Evolutionary conservation across 2,329 filamentous ascomycete species (phyloP).

Genomic region (Pyrenophora teres): DNA sequence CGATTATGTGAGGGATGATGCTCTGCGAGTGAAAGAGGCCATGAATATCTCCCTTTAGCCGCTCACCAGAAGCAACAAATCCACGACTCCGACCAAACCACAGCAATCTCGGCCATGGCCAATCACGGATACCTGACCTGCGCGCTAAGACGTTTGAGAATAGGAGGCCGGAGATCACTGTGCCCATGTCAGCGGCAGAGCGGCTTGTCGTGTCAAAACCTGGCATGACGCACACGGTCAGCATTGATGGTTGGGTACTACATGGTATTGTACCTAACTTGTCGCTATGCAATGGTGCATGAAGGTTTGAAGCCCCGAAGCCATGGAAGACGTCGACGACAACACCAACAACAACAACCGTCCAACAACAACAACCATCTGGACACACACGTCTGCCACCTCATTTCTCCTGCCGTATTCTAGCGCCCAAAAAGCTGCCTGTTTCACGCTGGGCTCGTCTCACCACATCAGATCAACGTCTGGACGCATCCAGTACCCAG

Average conservation of each 20-base stretch:
- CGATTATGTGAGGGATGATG: constrained; percentile 5
- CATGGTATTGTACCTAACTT: neutral
- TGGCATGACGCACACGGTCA: constrained; percentile 8
- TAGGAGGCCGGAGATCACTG: constrained; percentile 13
- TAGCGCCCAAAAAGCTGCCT: constrained; percentile 1
- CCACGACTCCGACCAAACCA: constrained; percentile 15
- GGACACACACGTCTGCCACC: neutral
- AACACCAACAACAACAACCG: no score
- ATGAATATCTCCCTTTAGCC: constrained; percentile 2
- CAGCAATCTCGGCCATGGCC: constrained; percentile 19
- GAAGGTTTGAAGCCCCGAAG: no score
- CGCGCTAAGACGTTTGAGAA: constrained; percentile 17
- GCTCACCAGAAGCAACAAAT: constrained; percentile 15
- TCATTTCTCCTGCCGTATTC: neutral
- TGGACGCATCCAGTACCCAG: no score
- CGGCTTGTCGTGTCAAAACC: constrained; percentile 16
- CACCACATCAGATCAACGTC: no score
- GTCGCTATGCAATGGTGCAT: neutral
- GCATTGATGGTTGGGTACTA: neutral
- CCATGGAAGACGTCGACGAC: no score
- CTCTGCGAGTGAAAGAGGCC: constrained; percentile 3
- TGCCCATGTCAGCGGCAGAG: constrained; percentile 14
- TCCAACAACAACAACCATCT: neutral
- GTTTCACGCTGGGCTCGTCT: neutral
- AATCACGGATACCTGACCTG: constrained; percentile 6